phyloP scores from a whole-genome alignment of 2,329 filamentous ascomycete species.

The Fusarium musae region DNA sequence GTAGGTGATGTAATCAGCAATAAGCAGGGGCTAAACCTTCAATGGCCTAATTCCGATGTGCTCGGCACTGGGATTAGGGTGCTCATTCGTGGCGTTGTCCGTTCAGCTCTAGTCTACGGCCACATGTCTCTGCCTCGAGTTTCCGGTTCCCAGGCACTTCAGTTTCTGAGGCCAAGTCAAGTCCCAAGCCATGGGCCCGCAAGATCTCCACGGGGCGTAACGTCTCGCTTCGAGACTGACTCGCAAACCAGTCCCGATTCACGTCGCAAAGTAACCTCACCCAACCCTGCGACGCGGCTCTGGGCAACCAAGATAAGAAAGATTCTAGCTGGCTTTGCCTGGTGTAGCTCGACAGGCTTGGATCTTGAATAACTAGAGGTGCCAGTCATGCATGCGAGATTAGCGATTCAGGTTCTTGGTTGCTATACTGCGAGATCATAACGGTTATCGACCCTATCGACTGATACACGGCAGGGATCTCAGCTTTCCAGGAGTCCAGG shows the following conservation, averaged over 20 bases:
- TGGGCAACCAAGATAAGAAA: background rate
- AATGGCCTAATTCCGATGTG: background rate
- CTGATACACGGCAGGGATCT: background rate
- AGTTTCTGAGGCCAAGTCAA: background rate
- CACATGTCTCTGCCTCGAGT: background rate
- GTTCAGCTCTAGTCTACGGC: background rate
- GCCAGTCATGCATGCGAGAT: background rate
- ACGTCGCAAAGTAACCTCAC: background rate
- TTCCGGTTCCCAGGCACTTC: background rate
- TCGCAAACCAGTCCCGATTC: background rate
- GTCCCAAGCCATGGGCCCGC: too few relatives aligned
- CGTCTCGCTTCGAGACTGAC: background rate
- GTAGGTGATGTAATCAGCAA: slow-evolving; percentile 7
- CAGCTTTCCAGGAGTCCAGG: background rate
- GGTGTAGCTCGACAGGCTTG: background rate
- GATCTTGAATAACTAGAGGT: background rate
- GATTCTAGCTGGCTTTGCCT: background rate
- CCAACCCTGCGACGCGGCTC: background rate
- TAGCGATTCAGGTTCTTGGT: background rate
- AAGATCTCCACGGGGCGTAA: background rate
- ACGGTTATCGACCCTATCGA: background rate
- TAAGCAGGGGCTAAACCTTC: background rate
- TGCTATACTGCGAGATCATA: background rate
- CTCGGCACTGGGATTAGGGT: background rate
- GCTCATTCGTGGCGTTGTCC: background rate